Evolutionary conservation across 106 monocot species (phyloP).

Genomic region (Platanthera zijinensis): DNA sequence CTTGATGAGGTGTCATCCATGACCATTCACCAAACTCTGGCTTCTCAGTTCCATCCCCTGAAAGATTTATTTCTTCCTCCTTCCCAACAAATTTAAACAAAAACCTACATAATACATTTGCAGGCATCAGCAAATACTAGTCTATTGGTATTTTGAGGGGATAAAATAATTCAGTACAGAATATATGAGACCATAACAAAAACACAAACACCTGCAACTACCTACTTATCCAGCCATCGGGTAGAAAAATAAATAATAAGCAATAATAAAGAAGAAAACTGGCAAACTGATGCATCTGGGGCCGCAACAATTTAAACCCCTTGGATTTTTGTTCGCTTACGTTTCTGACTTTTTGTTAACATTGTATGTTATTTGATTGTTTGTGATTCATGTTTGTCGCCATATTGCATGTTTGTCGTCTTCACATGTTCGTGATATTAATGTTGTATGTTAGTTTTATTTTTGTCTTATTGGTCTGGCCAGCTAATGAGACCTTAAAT

Average conservation of each 20-base stretch:
- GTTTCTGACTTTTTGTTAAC: too few relatives aligned
- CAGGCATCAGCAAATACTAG: not conserved
- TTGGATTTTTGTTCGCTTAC: too few relatives aligned
- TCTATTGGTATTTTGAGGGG: not conserved
- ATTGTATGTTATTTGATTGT: too few relatives aligned
- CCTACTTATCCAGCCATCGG: not conserved
- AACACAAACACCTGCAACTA: not conserved
- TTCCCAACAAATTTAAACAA: conserved; percentile 73
- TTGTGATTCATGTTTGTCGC: too few relatives aligned
- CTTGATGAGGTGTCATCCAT: conserved; percentile 78
- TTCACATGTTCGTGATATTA: too few relatives aligned
- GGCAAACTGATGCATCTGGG: not conserved
- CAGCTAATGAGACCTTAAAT: too few relatives aligned
- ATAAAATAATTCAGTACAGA: not conserved
- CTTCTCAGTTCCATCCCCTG: conserved; percentile 72
- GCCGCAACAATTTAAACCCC: too few relatives aligned
- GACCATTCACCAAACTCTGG: conserved; percentile 88
- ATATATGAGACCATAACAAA: not conserved
- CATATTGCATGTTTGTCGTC: too few relatives aligned
- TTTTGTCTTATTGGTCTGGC: too few relatives aligned
- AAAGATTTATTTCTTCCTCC: conserved; percentile 81
- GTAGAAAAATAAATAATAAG: not conserved
- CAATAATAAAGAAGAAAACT: not conserved
- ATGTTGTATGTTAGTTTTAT: too few relatives aligned
- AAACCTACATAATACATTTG: conserved; percentile 43